These are phyloP conservation scores for Diaporthe ampelina DNA, from an alignment of 2,329 filamentous ascomycete genomes.

Conservation along the genomic window DNA sequence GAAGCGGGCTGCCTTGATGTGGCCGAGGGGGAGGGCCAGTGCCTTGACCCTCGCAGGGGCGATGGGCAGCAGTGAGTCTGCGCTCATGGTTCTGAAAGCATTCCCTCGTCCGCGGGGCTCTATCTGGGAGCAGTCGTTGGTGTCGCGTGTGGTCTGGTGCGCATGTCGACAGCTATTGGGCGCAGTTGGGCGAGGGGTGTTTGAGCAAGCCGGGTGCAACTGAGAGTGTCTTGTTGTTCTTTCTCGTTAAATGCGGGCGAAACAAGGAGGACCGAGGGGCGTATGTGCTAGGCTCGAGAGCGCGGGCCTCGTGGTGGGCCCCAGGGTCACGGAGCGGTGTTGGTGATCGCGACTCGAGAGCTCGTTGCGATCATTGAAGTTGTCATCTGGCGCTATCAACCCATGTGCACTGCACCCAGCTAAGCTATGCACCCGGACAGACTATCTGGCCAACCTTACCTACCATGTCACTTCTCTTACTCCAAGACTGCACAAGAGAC, in stretches of 20 bases:
- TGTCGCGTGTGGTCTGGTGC: constrained; percentile 14
- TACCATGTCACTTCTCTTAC: constrained; percentile 2
- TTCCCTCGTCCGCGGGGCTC: constrained; percentile 36
- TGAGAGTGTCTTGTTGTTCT: constrained; percentile 1
- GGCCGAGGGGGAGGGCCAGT: constrained; percentile 87
- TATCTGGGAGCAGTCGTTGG: constrained; percentile 26
- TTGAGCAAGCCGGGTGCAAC: constrained; percentile 7
- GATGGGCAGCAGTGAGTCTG: constrained; percentile 91
- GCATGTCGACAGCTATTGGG: constrained; percentile 28
- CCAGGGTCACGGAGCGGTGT: constrained; percentile 26
- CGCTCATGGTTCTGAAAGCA: constrained; percentile 71
- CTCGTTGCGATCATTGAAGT: constrained; percentile 35
- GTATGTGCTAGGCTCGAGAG: constrained; percentile 25
- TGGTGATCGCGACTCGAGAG: constrained; percentile 32
- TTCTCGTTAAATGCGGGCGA: background rate
- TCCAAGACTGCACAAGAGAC: background rate
- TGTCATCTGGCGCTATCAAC: constrained; percentile 37
- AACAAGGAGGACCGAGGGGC: constrained; percentile 10
- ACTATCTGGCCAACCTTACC: constrained; percentile 25
- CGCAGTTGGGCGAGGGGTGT: constrained; percentile 3
- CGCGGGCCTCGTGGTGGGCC: constrained; percentile 33
- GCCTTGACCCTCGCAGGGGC: constrained; percentile 92
- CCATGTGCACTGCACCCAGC: constrained; percentile 13
- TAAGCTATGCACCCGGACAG: background rate
- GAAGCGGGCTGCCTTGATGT: constrained; percentile 87